Base-by-base conservation (phyloP, 1,139 yeast species). In the Blastobotrys elegans region DNA sequence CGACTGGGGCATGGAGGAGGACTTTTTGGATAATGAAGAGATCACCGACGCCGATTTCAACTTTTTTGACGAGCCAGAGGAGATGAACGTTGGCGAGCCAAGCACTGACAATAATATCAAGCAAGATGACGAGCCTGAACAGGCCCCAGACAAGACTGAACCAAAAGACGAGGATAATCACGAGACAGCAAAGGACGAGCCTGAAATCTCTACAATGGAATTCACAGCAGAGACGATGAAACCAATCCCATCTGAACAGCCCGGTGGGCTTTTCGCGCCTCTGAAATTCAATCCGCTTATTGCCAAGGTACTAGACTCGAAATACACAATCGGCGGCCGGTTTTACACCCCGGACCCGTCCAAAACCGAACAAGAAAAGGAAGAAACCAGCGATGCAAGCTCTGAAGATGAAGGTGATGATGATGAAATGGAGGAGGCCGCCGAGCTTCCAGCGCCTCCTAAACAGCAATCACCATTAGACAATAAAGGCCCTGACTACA, bases 281-380 rank as follows among this genome's bases (percentile, higher is more conserved):
- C 71, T 88, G 31, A 74, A 76, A 38, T 88, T 88, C 66, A 85
- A 86, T 57, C 94, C 95, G 0, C 76, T 82, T 31, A 86, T 87
- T 45, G 80, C 80, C 52, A 77, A 79, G 44, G 80, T 79, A 51
- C 82, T 88, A 24, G 96, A 88, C 62, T 80, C 85, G 48, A 88
- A 88, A 59, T 88, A 88, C 57, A 84, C 86, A 6, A 77, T 77
- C 56, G 96, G 96, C 5, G 96, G 96, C 2, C 84, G 87, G 58
- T 88, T 84, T 59, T 86, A 81, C 60, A 86, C 82, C 21, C 58
- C 62, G 1, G 46, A 43, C 18, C 46, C 46, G 5, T 58, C 54
- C n/a, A 60, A 60, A 0, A 60, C 56, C 13, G 59, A 56, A 4
- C 58, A 56, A 13, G 56, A 52, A 10, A 62, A 50, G n/a, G 49